These are phyloP conservation scores for Phanerodontia chrysosporium DNA, from an alignment of 768 basidiomycete species.

Conservation along the genomic window DNA sequence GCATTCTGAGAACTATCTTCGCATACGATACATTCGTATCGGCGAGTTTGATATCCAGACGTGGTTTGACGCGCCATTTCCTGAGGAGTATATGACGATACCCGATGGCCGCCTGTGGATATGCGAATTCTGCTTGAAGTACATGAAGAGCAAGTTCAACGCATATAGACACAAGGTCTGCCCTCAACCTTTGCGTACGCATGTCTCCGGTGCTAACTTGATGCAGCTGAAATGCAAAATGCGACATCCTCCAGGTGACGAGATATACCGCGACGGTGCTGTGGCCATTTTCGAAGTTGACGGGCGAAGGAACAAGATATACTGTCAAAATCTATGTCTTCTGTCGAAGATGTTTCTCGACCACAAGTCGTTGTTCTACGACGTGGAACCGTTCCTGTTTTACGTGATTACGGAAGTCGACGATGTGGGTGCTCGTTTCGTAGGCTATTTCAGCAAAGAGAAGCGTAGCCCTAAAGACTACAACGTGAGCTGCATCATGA, in stretches of 20 bases:
- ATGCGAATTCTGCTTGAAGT: conserved; percentile 97
- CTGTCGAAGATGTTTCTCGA: conserved; percentile 99
- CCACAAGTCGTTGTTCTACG: conserved; percentile 98
- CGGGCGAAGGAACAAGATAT: conserved; percentile 98
- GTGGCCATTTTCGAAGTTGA: conserved; percentile 97
- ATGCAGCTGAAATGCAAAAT: conserved; percentile 89
- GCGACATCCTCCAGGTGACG: conserved; percentile 94
- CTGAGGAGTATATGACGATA: conserved; percentile 91
- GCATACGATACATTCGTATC: conserved; percentile 86
- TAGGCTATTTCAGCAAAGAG: conserved; percentile 99
- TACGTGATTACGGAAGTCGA: conserved; percentile 95
- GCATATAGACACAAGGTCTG: conserved; percentile 81
- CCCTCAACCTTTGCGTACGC: conserved; percentile 15
- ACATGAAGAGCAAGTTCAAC: conserved; percentile 92
- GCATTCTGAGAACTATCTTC: conserved; percentile 37
- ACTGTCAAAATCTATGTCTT: conserved; percentile 96
- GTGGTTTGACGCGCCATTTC: conserved; percentile 99
- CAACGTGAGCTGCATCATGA: conserved; percentile 99
- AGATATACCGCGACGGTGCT: conserved; percentile 88
- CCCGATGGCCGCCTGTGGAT: conserved; percentile 93
- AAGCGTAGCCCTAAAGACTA: conserved; percentile 94
- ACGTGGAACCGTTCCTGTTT: conserved; percentile 98
- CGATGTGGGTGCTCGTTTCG: conserved; percentile 86
- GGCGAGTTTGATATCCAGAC: conserved; percentile 92
- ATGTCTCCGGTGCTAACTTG: not conserved